These are phyloP conservation scores for Lactarius trivialis DNA, from an alignment of 768 basidiomycete genomes.

Conservation along the genomic window DNA sequence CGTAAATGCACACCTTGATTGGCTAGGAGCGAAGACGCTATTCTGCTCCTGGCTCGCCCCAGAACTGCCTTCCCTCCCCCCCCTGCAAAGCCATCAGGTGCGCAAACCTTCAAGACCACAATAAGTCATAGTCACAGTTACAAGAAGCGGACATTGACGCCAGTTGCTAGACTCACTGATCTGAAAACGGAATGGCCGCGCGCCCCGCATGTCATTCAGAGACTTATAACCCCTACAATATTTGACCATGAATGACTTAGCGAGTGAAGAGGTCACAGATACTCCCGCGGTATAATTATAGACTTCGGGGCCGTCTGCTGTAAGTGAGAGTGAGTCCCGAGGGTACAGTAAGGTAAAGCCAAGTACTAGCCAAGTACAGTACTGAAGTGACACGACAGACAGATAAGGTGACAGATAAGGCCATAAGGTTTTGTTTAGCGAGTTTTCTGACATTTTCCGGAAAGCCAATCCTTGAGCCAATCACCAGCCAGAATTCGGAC, in stretches of 20 bases:
- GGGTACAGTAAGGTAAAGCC: too few species aligned
- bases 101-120: neutral
- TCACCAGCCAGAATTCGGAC: neutral
- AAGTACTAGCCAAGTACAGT: too few species aligned
- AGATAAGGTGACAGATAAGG: neutral
- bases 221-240: neutral
- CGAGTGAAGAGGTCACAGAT: neutral
- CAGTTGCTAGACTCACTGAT: neutral
- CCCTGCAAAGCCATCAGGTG: neutral
- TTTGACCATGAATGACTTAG: neutral
- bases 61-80: neutral
- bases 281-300: neutral
- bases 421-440: neutral
- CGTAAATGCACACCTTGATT: neutral
- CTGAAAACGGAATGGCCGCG: slow-evolving; percentile 14
- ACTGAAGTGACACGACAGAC: too few species aligned
- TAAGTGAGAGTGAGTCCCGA: too few species aligned
- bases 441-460: neutral
- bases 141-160: neutral
- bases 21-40: neutral
- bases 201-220: slow-evolving; percentile 5
- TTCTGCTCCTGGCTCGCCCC: neutral
- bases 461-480: neutral
- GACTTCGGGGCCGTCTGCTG: neutral
- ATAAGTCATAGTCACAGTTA: neutral